phyloP scores from a whole-genome alignment of 257 asterid species.

The Nicotiana noctiflora region DNA sequence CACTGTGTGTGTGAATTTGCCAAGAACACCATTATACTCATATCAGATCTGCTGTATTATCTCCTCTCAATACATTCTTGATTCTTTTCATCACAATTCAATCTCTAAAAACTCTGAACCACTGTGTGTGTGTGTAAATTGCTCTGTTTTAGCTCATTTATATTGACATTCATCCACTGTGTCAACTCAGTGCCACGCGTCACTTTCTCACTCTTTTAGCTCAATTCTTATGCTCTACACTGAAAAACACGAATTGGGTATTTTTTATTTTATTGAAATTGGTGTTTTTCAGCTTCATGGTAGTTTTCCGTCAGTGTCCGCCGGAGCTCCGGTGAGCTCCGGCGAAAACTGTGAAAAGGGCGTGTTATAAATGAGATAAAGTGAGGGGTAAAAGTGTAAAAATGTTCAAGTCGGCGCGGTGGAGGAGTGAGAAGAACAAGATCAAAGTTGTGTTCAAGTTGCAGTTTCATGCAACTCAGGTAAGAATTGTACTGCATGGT shows the following conservation, averaged over 20 bases:
- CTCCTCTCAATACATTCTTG: constrained; percentile 12
- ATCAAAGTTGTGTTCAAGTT: constrained; percentile 78
- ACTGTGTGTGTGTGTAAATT: neutral
- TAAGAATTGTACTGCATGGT: constrained; percentile 3
- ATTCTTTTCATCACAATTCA: constrained; percentile 13
- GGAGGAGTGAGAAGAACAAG: constrained; percentile 95
- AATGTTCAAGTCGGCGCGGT: constrained; percentile 85
- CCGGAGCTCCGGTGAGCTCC: constrained; percentile 67
- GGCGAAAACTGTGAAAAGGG: neutral
- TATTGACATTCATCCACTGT: neutral
- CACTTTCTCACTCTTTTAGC: neutral
- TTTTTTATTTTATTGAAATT: constrained; percentile 3
- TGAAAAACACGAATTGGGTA: constrained; percentile 17
- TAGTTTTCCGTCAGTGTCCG: constrained; percentile 34
- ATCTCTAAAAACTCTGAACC: constrained; percentile 6
- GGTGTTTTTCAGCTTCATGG: constrained; percentile 26
- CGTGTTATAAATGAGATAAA: constrained; percentile 8
- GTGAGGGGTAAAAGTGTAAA: constrained; percentile 25
- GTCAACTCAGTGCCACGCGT: neutral
- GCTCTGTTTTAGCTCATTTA: neutral
- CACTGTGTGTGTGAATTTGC: neutral
- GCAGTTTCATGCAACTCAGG: constrained; percentile 98
- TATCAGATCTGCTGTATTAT: constrained; percentile 33
- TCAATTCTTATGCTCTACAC: neutral
- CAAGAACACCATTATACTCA: neutral